These are phyloP conservation scores for Allomyces javanicus DNA, from an alignment of 192 early-diverging fungal genomes.

Conservation along the genomic window DNA sequence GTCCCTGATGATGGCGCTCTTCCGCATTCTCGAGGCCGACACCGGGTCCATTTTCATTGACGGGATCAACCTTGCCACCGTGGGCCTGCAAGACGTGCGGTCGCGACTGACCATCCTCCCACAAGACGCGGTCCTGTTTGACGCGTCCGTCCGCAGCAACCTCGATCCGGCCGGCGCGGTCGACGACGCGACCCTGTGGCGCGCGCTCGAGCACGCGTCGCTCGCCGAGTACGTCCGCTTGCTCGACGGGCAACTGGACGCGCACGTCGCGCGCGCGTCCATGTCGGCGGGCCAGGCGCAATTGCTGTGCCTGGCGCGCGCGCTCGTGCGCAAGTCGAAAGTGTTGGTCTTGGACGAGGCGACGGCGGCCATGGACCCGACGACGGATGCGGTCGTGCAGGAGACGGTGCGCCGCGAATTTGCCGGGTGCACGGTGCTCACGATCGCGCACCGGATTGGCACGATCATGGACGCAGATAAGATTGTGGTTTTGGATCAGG, in stretches of 20 bases:
- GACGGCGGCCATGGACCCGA: slow-evolving; percentile 45
- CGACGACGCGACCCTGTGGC: slow-evolving; percentile 55
- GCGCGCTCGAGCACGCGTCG: slow-evolving; percentile 40
- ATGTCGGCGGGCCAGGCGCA: slow-evolving; percentile 38
- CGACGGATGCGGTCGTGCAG: slow-evolving; percentile 35
- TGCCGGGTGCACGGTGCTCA: slow-evolving; percentile 32
- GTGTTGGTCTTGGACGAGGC: slow-evolving; percentile 62
- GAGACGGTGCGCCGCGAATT: slow-evolving; percentile 29
- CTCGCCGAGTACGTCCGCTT: slow-evolving; percentile 18
- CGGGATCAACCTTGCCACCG: slow-evolving; percentile 44
- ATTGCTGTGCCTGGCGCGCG: slow-evolving; percentile 38
- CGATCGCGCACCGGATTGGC: slow-evolving; percentile 55
- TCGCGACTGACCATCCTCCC: slow-evolving; percentile 68
- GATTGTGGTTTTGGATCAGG: slow-evolving; percentile 64
- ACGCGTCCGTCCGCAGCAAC: slow-evolving; percentile 66
- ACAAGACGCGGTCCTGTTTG: slow-evolving; percentile 70
- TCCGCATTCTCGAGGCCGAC: slow-evolving; percentile 56
- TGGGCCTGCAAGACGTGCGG: slow-evolving; percentile 65
- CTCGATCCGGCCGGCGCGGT: slow-evolving; percentile 71
- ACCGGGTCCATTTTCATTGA: slow-evolving; percentile 54
- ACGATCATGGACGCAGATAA: slow-evolving; percentile 69
- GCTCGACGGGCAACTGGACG: slow-evolving; percentile 14
- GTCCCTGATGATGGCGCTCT: slow-evolving; percentile 47
- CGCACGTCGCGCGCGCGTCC: slow-evolving; percentile 4
- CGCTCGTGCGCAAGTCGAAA: slow-evolving; percentile 22